Evolutionary conservation across 2,329 filamentous ascomycete genomes (phyloP).

Genomic region (Hymenoscyphus infarciens): DNA sequence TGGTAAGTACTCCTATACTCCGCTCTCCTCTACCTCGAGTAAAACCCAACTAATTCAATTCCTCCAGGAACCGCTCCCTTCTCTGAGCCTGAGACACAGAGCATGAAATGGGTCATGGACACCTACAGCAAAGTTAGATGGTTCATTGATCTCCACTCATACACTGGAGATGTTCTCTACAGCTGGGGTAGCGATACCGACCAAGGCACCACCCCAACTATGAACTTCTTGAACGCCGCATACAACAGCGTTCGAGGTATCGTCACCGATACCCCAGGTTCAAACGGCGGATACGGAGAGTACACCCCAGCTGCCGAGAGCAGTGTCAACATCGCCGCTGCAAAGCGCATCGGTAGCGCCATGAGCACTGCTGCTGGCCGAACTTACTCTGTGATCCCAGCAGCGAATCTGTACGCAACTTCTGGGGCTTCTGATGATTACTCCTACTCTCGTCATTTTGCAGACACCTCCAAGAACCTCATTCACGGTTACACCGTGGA

Average conservation of each 20-base stretch:
- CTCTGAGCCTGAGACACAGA: slow-evolving; percentile 55
- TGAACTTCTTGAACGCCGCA: slow-evolving; percentile 51
- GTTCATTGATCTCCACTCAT: slow-evolving; percentile 58
- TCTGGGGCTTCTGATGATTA: slow-evolving; percentile 47
- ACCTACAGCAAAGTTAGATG: slow-evolving; percentile 49
- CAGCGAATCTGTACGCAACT: slow-evolving; percentile 44
- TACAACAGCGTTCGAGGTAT: slow-evolving; percentile 51
- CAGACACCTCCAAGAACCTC: slow-evolving; percentile 36
- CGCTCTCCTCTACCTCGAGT: neutral
- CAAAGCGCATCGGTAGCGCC: slow-evolving; percentile 36
- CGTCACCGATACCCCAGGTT: slow-evolving; percentile 37
- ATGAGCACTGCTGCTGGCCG: slow-evolving; percentile 41
- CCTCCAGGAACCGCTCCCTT: slow-evolving; percentile 43
- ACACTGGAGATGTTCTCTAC: slow-evolving; percentile 50
- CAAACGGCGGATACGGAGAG: slow-evolving; percentile 42
- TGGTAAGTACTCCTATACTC: slow-evolving; percentile 16
- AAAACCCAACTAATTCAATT: slow-evolving; percentile 6
- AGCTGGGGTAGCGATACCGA: slow-evolving; percentile 55
- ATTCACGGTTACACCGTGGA: slow-evolving; percentile 46
- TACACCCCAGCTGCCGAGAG: slow-evolving; percentile 42
- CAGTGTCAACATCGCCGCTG: slow-evolving; percentile 35
- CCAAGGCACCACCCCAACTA: slow-evolving; percentile 43
- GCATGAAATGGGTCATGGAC: slow-evolving; percentile 50
- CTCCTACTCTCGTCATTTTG: slow-evolving; percentile 43
- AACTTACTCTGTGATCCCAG: slow-evolving; percentile 39